Percentiles rank a stretch among this genome's conserved stretches.
These are phyloP conservation scores for Penicillium sp. DNA, from an alignment of 2,329 filamentous ascomycete species.

Conservation along the genomic window DNA sequence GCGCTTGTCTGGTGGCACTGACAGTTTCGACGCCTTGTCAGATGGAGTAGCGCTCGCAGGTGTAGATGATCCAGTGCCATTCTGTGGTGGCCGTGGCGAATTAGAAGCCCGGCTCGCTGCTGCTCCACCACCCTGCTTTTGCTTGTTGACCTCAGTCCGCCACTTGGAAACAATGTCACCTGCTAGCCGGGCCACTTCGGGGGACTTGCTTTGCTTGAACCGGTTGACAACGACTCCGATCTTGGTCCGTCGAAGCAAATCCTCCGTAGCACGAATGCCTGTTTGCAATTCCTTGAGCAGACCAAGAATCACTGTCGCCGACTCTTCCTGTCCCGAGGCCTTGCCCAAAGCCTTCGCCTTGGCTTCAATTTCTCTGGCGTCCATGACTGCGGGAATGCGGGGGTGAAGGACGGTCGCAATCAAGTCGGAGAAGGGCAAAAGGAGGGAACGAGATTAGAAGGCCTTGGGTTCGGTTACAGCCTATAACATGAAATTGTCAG, in stretches of 20 bases:
- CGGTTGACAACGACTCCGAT: slow-evolving; percentile 90
- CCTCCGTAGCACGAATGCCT: slow-evolving; percentile 81
- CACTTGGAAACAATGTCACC: slow-evolving; percentile 77
- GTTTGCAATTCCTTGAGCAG: slow-evolving; percentile 78
- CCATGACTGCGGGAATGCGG: slow-evolving; percentile 55
- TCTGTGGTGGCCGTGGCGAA: slow-evolving; percentile 48
- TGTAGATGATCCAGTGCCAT: slow-evolving; percentile 52
- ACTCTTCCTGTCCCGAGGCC: slow-evolving; percentile 72
- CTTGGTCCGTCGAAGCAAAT: slow-evolving; percentile 85
- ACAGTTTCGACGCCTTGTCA: slow-evolving; percentile 54
- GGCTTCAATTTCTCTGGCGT: slow-evolving; percentile 76
- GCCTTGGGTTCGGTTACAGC: neutral
- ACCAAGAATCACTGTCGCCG: slow-evolving; percentile 68
- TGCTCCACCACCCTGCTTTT: slow-evolving; percentile 45
- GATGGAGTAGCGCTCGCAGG: slow-evolving; percentile 50
- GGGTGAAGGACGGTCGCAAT: neutral
- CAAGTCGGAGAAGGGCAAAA: neutral
- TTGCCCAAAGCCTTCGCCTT: slow-evolving; percentile 79
- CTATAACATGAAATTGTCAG: neutral
- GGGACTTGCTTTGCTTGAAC: slow-evolving; percentile 76
- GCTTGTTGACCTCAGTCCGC: slow-evolving; percentile 50
- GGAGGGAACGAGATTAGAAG: neutral
- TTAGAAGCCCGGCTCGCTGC: slow-evolving; percentile 41
- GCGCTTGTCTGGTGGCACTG: slow-evolving; percentile 70
- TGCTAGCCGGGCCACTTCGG: slow-evolving; percentile 70